Evolutionary conservation across 192 early-diverging fungal genomes (phyloP).

Genomic region (Coemansia interrupta): DNA sequence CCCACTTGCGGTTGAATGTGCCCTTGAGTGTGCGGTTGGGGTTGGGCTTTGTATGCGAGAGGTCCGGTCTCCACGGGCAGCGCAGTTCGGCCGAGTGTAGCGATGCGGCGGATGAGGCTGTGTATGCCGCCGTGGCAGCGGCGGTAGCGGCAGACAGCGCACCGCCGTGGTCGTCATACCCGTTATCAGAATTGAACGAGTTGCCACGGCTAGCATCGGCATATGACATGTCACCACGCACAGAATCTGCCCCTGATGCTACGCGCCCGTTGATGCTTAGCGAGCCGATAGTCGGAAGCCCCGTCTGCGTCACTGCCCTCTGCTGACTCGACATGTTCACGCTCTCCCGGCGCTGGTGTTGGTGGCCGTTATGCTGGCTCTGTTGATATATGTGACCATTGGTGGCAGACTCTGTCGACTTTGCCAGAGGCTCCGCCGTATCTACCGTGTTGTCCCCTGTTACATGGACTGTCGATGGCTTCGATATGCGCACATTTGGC

Average conservation of each 20-base stretch:
- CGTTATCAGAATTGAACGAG: neutral
- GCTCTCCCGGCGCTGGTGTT: conserved; percentile 17
- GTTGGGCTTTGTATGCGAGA: neutral
- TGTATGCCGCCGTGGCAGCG: too few relatives aligned
- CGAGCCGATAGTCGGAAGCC: neutral
- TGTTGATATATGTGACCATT: neutral
- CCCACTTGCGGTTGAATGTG: conserved; percentile 18
- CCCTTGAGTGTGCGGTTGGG: conserved; percentile 27
- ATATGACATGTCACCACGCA: neutral
- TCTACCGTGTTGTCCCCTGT: neutral
- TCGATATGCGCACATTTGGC: conserved; percentile 11
- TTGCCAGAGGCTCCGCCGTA: conserved; percentile 5
- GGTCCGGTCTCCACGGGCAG: conserved; percentile 4
- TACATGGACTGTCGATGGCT: conserved; percentile 11
- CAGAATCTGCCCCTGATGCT: neutral
- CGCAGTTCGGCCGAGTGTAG: neutral
- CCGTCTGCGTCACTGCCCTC: neutral
- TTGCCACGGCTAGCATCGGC: neutral
- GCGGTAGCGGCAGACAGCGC: too few relatives aligned
- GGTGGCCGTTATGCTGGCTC: neutral
- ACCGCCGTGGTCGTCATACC: neutral
- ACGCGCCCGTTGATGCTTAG: conserved; percentile 7
- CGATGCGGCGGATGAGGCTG: neutral
- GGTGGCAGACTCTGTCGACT: conserved; percentile 10
- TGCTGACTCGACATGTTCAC: neutral